Evolutionary conservation across 495 filamentous ascomycete species (phyloP).

Genomic region (Opeltia flavorubescens): DNA sequence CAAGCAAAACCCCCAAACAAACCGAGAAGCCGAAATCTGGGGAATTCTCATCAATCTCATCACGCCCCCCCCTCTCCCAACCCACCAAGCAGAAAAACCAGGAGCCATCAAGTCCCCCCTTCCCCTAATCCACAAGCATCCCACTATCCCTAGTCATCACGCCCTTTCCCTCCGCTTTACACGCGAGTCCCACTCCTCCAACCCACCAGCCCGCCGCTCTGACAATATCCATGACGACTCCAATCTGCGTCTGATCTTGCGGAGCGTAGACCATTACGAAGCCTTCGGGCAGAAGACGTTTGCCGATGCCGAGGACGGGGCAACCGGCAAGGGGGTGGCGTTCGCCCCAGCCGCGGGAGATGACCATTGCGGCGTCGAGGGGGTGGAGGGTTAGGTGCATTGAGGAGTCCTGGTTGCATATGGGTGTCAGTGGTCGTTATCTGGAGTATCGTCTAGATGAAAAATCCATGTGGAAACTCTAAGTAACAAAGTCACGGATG

Average conservation of each 20-base stretch:
- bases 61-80: too few species aligned
- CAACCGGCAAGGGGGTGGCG: conserved; percentile 58
- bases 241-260: conserved; percentile 50
- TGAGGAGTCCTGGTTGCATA: conserved; percentile 42
- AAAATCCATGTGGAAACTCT: not conserved
- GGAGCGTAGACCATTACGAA: conserved; percentile 82
- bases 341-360: conserved; percentile 79
- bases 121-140: too few species aligned
- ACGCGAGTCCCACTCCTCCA: conserved; percentile 24
- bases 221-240: conserved; percentile 55
- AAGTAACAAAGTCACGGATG: not conserved
- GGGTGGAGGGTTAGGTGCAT: conserved; percentile 68
- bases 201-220: conserved; percentile 59
- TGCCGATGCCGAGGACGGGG: conserved; percentile 20
- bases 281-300: conserved; percentile 45
- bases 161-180: conserved; percentile 6
- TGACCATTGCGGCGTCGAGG: conserved; percentile 58
- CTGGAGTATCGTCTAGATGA: not conserved
- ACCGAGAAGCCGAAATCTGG: too few species aligned
- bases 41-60: too few species aligned
- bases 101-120: too few species aligned
- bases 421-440: conserved; percentile 4
- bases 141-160: conserved; percentile 2
- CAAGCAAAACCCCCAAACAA: too few species aligned
- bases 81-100: too few species aligned